Conservation (phyloP, 225 moss, liverwort and hornwort genomes). For the Thuidium tamariscinum region DNA sequence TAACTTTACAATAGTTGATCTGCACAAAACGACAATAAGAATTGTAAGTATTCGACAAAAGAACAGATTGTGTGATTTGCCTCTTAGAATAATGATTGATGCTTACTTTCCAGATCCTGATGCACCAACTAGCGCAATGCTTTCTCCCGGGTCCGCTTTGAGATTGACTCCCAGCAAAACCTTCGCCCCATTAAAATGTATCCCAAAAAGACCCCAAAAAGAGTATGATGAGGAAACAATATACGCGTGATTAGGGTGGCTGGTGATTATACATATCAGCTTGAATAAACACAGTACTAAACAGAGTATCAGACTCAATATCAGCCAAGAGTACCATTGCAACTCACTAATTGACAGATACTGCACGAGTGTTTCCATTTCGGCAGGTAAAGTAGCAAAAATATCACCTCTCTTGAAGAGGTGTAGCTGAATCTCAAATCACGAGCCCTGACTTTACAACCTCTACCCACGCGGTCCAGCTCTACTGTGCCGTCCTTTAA, state of each 20-base stretch:
- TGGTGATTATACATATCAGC: not conserved
- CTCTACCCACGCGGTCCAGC: slow-evolving; percentile 30
- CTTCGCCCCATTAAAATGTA: slow-evolving; percentile 17
- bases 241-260: not conserved
- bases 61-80: not conserved
- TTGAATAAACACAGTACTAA: not conserved
- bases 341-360: not conserved
- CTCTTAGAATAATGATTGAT: not conserved
- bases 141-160: slow-evolving; percentile 78
- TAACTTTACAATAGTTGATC: slow-evolving; percentile 87
- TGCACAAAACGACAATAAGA: slow-evolving; percentile 13
- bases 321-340: not conserved
- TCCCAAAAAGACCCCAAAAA: not conserved
- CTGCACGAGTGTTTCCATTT: not conserved
- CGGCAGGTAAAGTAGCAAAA: not conserved
- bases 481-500: slow-evolving; percentile 58
- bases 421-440: slow-evolving; percentile 81
- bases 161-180: slow-evolving; percentile 77
- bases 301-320: not conserved
- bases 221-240: not conserved
- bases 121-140: slow-evolving; percentile 85
- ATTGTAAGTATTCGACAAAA: not conserved
- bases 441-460: slow-evolving; percentile 66
- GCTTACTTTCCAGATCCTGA: slow-evolving; percentile 85
- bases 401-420: slow-evolving; percentile 66